Evolutionary conservation across 164 flowering plant species (phyloP).

Genomic region (Vitis riparia): DNA sequence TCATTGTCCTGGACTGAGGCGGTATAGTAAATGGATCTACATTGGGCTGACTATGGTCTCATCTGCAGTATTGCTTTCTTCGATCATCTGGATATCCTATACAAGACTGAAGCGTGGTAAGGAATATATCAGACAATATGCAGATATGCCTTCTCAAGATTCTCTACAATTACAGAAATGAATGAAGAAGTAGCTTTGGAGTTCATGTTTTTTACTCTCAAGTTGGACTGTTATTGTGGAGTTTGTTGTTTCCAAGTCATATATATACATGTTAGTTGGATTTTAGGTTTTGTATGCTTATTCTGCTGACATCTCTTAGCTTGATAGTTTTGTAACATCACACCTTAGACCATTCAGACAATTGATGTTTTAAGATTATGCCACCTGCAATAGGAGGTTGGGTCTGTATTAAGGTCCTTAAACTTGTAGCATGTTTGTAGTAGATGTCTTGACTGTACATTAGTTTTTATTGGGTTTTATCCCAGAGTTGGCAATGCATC

Average conservation of each 20-base stretch:
- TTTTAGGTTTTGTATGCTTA: too few species aligned
- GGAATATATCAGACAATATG: conserved; percentile 8
- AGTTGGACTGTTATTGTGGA: too few species aligned
- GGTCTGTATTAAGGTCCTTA: too few species aligned
- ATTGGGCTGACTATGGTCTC: conserved; percentile 29
- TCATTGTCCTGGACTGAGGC: conserved; percentile 31
- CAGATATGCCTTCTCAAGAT: background rate
- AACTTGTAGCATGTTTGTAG: too few species aligned
- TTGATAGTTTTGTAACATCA: background rate
- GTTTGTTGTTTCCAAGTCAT: too few species aligned
- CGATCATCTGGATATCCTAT: conserved; percentile 38
- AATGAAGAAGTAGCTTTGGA: background rate
- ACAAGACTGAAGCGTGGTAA: conserved; percentile 28
- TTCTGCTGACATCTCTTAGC: background rate
- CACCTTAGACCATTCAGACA: too few species aligned
- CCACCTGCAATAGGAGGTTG: too few species aligned
- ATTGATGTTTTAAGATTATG: too few species aligned
- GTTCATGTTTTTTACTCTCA: background rate
- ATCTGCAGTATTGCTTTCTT: conserved; percentile 33
- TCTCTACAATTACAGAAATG: background rate
- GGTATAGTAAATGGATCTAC: conserved; percentile 27
- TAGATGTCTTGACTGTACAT: too few species aligned
- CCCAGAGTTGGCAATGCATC: too few species aligned
- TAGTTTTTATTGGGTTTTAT: too few species aligned
- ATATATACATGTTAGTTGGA: background rate